Percentiles rank a stretch among this genome's conserved stretches.
phyloP scores from a whole-genome alignment of 306 rosid species.

The Dalbergia cochinchinensis region DNA sequence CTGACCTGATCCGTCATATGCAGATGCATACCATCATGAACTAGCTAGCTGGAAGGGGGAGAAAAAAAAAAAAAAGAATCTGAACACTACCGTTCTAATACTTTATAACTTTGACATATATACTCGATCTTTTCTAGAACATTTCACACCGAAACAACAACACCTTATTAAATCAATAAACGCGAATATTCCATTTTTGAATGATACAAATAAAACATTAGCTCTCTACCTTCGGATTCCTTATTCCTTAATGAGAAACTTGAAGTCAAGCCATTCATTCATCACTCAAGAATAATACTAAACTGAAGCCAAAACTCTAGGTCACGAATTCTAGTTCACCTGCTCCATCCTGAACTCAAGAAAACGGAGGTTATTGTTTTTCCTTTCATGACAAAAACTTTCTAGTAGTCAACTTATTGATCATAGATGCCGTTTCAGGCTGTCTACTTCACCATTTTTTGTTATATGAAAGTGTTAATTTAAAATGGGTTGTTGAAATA shows the following conservation, averaged over 20 bases:
- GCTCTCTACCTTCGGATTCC: neutral
- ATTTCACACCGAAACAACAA: slow-evolving; percentile 7
- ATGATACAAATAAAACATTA: neutral
- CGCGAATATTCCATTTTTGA: neutral
- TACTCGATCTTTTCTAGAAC: neutral
- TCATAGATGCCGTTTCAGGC: neutral
- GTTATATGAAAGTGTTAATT: neutral
- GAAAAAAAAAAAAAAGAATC: neutral
- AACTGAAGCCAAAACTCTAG: slow-evolving; percentile 1
- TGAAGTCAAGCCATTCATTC: neutral
- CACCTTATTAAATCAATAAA: neutral
- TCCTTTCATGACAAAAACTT: neutral
- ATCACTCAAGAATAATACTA: neutral
- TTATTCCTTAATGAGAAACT: neutral
- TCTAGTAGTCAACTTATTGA: neutral
- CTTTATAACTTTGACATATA: neutral
- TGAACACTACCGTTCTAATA: neutral
- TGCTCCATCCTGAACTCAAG: slow-evolving; percentile 6
- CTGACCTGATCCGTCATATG: neutral
- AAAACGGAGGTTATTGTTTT: neutral
- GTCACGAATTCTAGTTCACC: slow-evolving; percentile 27
- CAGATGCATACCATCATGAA: neutral
- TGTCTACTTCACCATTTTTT: neutral
- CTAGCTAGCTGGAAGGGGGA: neutral
- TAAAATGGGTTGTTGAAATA: neutral